A percentile compares a stretch with the other conserved stretches of the same genome.
Conservation (phyloP, 2,329 filamentous ascomycete species). For the Claviceps fusiformis region DNA sequence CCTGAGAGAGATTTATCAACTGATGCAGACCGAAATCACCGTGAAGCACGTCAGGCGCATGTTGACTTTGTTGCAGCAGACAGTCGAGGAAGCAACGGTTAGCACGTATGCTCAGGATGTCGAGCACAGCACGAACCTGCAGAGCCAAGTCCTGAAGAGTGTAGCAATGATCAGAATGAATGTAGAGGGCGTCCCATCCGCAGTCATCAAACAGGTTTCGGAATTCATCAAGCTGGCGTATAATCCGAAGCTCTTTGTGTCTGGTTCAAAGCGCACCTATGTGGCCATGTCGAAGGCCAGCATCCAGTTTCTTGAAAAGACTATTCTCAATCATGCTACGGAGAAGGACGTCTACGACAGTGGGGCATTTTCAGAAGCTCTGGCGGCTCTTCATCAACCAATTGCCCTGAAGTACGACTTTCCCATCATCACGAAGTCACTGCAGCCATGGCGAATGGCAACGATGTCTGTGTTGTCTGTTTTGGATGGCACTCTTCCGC, state of each 20-base stretch:
- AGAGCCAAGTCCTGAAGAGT: constrained; percentile 54
- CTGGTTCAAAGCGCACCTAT: constrained; percentile 54
- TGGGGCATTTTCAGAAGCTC: constrained; percentile 48
- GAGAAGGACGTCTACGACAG: constrained; percentile 57
- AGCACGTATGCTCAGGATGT: constrained; percentile 58
- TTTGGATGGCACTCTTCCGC: constrained; percentile 50
- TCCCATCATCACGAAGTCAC: constrained; percentile 53
- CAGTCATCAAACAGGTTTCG: constrained; percentile 55
- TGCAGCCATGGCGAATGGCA: constrained; percentile 66
- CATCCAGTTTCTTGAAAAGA: constrained; percentile 53
- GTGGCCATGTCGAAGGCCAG: constrained; percentile 77
- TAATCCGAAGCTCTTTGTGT: constrained; percentile 21
- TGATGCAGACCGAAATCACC: constrained; percentile 52
- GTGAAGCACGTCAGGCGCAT: constrained; percentile 52
- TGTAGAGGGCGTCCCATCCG: constrained; percentile 48
- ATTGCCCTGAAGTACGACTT: constrained; percentile 74
- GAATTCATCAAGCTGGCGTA: constrained; percentile 62
- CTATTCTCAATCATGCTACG: constrained; percentile 44
- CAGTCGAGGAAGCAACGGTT: constrained; percentile 56
- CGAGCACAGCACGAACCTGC: constrained; percentile 59
- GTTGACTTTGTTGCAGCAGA: constrained; percentile 54
- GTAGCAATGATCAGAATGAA: constrained; percentile 56
- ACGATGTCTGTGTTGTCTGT: constrained; percentile 58
- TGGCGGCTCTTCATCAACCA: constrained; percentile 55
- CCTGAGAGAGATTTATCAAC: constrained; percentile 62